Base-by-base conservation (phyloP, 805 yeast genomes). In the Tetrapisispora phaffii region DNA sequence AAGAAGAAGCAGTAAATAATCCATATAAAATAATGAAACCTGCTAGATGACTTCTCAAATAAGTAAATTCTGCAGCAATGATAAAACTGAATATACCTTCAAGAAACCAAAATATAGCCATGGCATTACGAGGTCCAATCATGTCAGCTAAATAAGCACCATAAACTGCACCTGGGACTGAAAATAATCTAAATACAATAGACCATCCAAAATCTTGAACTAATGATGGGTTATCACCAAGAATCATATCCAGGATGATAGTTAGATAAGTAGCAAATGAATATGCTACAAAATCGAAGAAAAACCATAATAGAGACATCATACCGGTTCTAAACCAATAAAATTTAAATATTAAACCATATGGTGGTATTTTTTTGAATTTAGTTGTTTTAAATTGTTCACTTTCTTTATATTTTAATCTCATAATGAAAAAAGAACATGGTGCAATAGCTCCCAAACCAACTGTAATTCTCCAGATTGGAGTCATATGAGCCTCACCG, bases 401-500 rank as follows among this genome's bases (percentile, higher is more conserved):
- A 50, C 85, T 79, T 65, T 87, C 95, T 49, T 75, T 69, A 70
- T 83, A 83, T 62, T 75, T 80, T 56, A 84, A 57, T 68, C 97
- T 82, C 67, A 88, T 63, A 59, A 81, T 74, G 59, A 90, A 84
- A 52, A 89, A 73, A 1, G 85, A 70, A 47, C 83, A 57, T 42
- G 97, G 97, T 24, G 90, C 87, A 43, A 89, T 74, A 19, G 89
- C 95, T 61, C 97, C 97, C 32, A 90, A 65, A 34, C 95, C 97
- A 34, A 89, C 69, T 12, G 96, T 79, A 47, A 88, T 70, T 73
- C 97, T 82, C 97, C 97, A 90, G 33, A 90, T 86, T 10, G 84
- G 82, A 34, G 77, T 78, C 60, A 89, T 74, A 59, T 85, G 82
- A 41, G 78, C 65, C 23, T 73, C 70, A 41, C 81, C 73, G 65